Conservation (phyloP, 192 early-diverging fungal genomes). For the Gamsiella multidivaricata region DNA sequence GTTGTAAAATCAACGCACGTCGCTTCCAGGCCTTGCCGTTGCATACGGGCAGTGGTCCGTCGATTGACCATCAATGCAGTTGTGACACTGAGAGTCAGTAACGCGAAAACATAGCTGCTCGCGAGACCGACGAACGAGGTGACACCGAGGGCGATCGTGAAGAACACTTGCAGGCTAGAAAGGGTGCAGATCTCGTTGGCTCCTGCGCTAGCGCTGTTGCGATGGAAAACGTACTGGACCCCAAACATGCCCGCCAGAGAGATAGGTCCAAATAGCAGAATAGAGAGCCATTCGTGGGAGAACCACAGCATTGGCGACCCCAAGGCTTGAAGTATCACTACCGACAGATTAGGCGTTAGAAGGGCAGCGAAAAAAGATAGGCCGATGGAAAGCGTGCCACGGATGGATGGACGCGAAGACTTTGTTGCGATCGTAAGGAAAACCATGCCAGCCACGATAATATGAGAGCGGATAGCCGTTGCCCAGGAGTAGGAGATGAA, state of each 20-base stretch:
- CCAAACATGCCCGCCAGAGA: slow-evolving; percentile 54
- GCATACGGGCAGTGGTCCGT: not conserved
- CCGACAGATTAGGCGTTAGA: slow-evolving; percentile 25
- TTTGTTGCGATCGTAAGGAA: slow-evolving; percentile 20
- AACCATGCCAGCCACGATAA: slow-evolving; percentile 45
- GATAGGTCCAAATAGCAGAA: slow-evolving; percentile 60
- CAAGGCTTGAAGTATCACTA: not conserved
- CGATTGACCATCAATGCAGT: slow-evolving; percentile 44
- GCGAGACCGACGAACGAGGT: slow-evolving; percentile 55
- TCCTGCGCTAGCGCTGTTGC: not conserved
- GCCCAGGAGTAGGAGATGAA: slow-evolving; percentile 67
- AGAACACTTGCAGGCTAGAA: slow-evolving; percentile 23
- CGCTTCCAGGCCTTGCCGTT: not conserved
- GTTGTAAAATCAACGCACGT: slow-evolving; percentile 20
- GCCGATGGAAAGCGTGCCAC: slow-evolving; percentile 31
- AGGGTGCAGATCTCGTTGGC: slow-evolving; percentile 12
- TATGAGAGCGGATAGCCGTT: slow-evolving; percentile 60
- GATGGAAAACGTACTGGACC: slow-evolving; percentile 50
- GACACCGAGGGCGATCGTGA: slow-evolving; percentile 4
- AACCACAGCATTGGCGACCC: slow-evolving; percentile 69
- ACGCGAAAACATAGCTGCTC: slow-evolving; percentile 52
- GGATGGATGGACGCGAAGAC: slow-evolving; percentile 1
- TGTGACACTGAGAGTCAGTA: slow-evolving; percentile 37
- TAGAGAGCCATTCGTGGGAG: slow-evolving; percentile 63
- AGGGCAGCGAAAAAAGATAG: slow-evolving; percentile 29